Evolutionary conservation across 2,329 filamentous ascomycete genomes (phyloP), one percentile per base, ranked within the genome.

Genomic region (Camillea tinctor): DNA sequence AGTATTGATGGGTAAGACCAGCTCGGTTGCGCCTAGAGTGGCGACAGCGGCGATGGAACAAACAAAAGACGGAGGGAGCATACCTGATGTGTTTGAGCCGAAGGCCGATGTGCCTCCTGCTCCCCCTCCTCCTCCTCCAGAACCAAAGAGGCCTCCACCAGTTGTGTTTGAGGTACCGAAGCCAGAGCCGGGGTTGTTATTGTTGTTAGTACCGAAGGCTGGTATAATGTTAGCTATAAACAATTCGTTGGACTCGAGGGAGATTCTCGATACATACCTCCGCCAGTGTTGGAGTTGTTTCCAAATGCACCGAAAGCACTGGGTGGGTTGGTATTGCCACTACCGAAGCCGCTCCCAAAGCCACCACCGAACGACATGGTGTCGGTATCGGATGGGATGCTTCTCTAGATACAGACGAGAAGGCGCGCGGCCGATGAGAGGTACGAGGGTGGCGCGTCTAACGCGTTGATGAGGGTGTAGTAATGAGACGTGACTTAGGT

Each of bases 271-370:
- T 68, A 81, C 83, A 73, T 85, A 88, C 86, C 84, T 75, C 80
- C 71, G 64, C 72, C 75, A 58, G 75, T 73, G 55, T 72, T 79
- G 62, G 71, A 77, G 61, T 73, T 78, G 58, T 76, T 56, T 48
- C 82, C 83, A 61, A 85, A 88, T 51, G 85, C 85, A 67, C 84
- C 84, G 74, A 90, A 90, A 21, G 77, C 79, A 68, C 69, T 75
- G 66, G 71, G 80, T 75, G 78, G 70, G 54, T 76, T 76, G 58
- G 78, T 79, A 72, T 82, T 86, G 64, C 81, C 82, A 70, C 82
- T 80, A 76, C 85, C 85, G 75, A 89, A 88, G 79, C 64, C 66
- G 54, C 66, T 60, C 56, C 84, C 82, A 69, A 79, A 77, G 69
- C 81, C 81, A 64, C 80, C 79, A 68, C 80, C 79, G 68, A 84